Evolutionary conservation across 257 asterid genomes (phyloP), one percentile per base, ranked within the genome.

Genomic region (Plantago elongata): DNA sequence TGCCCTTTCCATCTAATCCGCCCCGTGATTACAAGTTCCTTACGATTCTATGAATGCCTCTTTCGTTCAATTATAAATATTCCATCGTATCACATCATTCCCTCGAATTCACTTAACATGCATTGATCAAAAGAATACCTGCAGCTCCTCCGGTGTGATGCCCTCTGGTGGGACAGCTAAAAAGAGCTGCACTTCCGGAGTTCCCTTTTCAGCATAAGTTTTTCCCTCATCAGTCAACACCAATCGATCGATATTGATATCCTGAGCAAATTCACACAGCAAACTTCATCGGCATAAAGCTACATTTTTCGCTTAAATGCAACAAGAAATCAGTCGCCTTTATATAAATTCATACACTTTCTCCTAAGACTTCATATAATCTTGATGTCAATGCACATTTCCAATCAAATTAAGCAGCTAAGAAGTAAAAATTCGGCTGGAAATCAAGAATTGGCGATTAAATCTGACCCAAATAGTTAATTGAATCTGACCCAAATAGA

Each of bases 181-280:
- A 73, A 84, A 79, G 70, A 93, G 83, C 50, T 80, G 94, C 18
- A 77, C 84, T 85, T 93, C 99, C 16, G 99, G 96, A 63, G 97
- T 84, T 70, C 96, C 99, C 16, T 71, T 68, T 13, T 67, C 78
- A 45, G 94, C 83, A 74, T 89, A 93, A 37, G 68, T 52, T 45
- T 76, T 77, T 16, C 97, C 99, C 80, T 93, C 99, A 27, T 77
- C 74, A 9, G 96, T 84, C 54, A 93, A 95, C 29, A 82, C 81
- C 96, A 96, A 93, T 65, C 69, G 78, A 63, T 89, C 96, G 66
- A 78, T 77, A 85, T 85, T 87, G 55, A 89, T 83, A 64, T 89
- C 99, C 99, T 22, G 27, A 22, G 27, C 27, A 22, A 22, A 22
- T 22, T 22, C 27, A 22, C 2, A 22, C 27, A 22, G 27, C 27